Base-by-base conservation (phyloP, 768 basidiomycete species). In the Suillus plorans region DNA sequence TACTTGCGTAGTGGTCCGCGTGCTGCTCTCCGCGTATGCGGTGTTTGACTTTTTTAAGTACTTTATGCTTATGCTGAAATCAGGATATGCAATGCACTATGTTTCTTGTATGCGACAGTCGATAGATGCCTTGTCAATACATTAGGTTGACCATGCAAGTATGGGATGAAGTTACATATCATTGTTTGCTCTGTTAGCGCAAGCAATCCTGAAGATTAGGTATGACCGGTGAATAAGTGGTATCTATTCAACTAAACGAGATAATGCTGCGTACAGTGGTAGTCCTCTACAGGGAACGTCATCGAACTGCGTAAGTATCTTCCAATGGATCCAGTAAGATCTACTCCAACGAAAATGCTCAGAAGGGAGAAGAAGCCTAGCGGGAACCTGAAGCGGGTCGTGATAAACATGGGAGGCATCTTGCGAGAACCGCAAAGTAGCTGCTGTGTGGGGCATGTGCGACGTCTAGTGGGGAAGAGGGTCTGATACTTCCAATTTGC, bases 41-140 rank as follows among this genome's bases (percentile, higher is more conserved):
- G 41, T 20, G 41, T 59, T 59, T 41, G 36, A 41, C 57, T 58
- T 57, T 57, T 47, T 58, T 31, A 53, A 53, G 31, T 53, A 53
- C 18, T 53, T 53, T 31, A 31, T 34, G 53, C 25, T 59, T 59
- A 41, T 58, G 39, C 9, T 58, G 39, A 50, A 28, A 22, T 42
- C 58, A 59, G 25, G 39, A 59, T 42, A 42, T 42, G 41, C 25
- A 20, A 34, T 36, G 12, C 20, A 55, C 10, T 8, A 28, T 50
- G 50, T 28, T 50, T 31, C 8, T 16, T 50, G 50, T 50, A 28
- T 28, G 50, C 50, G 4, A 1, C 14, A 28, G 14, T 50, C 8
- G 25, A 50, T 50, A 50, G 50, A 28, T 16, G 25, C 50, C 18
- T 42, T 13, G 25, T 42, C 28, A 59, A 59, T 59, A 20, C 25